phyloP scores from a whole-genome alignment of 768 basidiomycete species.

The Naematelia aurantialba region DNA sequence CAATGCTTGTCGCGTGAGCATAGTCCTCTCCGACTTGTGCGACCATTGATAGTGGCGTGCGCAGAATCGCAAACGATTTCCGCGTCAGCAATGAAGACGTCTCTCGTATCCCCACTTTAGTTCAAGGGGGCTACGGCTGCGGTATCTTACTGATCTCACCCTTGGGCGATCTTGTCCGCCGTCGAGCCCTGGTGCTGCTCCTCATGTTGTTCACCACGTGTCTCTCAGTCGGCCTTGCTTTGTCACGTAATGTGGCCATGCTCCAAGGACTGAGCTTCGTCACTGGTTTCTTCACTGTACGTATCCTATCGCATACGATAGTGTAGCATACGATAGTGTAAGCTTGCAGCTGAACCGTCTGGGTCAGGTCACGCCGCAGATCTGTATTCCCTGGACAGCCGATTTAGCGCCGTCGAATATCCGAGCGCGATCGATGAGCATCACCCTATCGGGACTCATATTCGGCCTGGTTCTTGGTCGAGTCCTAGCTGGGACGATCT shows the following conservation, averaged over 20 bases:
- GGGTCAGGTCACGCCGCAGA: constrained; percentile 52
- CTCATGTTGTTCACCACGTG: constrained; percentile 58
- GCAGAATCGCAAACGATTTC: constrained; percentile 44
- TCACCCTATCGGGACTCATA: constrained; percentile 52
- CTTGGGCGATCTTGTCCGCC: constrained; percentile 74
- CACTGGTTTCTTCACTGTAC: constrained; percentile 65
- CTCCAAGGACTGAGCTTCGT: constrained; percentile 70
- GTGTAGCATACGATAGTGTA: neutral
- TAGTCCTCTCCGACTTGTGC: neutral
- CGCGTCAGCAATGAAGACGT: constrained; percentile 38
- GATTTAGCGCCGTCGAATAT: constrained; percentile 74
- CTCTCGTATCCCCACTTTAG: constrained; percentile 49
- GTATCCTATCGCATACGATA: constrained; percentile 5
- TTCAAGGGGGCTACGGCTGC: constrained; percentile 60
- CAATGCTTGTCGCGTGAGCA: constrained; percentile 61
- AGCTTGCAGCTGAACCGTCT: too few species aligned
- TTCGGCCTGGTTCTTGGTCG: constrained; percentile 41
- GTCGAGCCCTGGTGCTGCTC: constrained; percentile 65
- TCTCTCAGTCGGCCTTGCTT: constrained; percentile 67
- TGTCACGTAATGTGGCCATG: constrained; percentile 59
- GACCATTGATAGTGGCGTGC: neutral
- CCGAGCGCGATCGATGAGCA: constrained; percentile 70
- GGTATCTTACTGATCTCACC: constrained; percentile 75
- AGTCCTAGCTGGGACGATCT: constrained; percentile 56
- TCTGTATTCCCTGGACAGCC: constrained; percentile 70